phyloP scores from a whole-genome alignment of 805 yeast genomes.

The Wickerhamiella domercqiae region DNA sequence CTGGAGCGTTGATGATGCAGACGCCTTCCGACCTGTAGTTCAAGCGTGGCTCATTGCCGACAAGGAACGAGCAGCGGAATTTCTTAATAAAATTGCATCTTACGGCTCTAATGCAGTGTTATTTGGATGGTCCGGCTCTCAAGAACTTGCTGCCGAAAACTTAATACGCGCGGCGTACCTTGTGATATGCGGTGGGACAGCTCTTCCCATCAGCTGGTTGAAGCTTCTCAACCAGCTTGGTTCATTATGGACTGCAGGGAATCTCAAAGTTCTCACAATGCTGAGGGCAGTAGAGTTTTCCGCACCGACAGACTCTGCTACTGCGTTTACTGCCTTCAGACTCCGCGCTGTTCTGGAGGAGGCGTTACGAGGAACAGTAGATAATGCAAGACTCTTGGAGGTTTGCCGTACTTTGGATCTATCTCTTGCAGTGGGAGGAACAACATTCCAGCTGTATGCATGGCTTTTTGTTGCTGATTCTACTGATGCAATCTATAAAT shows the following conservation, averaged over 20 bases:
- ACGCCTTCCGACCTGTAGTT: slow-evolving; percentile 42
- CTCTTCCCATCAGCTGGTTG: slow-evolving; percentile 11
- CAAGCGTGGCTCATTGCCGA: slow-evolving; percentile 50
- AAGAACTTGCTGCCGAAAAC: slow-evolving; percentile 40
- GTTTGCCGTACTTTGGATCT: slow-evolving; percentile 72
- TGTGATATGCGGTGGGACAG: slow-evolving; percentile 34
- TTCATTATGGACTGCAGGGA: slow-evolving; percentile 30
- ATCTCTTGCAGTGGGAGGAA: slow-evolving; percentile 48
- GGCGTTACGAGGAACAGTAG: slow-evolving; percentile 16
- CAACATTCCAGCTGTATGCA: slow-evolving; percentile 61
- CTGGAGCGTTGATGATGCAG: slow-evolving; percentile 20
- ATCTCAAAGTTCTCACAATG: slow-evolving; percentile 34
- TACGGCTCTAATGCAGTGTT: slow-evolving; percentile 41
- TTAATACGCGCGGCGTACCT: slow-evolving; percentile 52
- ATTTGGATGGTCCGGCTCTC: slow-evolving; percentile 56
- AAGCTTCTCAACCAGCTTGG: slow-evolving; percentile 16
- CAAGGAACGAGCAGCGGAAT: slow-evolving; percentile 42
- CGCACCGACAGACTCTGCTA: slow-evolving; percentile 6
- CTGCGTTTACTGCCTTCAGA: slow-evolving; percentile 37
- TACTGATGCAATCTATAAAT: slow-evolving; percentile 36
- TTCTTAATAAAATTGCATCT: slow-evolving; percentile 30
- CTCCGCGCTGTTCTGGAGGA: slow-evolving; percentile 37
- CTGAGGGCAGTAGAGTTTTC: slow-evolving; percentile 46
- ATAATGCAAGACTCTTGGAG: slow-evolving; percentile 10
- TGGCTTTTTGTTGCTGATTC: slow-evolving; percentile 77